Evolutionary conservation across 176 grass and related monocot species (phyloP).

Genomic region (sorghum (Sorghum bicolor)): DNA sequence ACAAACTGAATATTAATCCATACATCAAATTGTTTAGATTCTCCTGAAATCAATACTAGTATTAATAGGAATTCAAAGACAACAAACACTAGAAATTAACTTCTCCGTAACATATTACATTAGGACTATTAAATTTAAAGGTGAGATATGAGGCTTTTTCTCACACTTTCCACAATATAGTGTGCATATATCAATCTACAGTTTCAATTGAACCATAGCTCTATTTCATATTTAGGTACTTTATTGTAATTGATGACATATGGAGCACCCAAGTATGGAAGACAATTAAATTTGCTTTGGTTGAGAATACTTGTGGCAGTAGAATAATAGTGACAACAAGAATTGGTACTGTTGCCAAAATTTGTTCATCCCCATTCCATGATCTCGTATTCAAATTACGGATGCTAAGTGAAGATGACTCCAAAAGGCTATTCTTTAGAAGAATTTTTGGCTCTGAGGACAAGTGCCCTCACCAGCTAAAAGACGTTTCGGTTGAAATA

Average conservation of each 20-base stretch:
- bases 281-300: slow-evolving; percentile 27
- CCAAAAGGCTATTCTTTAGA: slow-evolving; percentile 42
- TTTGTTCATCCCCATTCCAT: slow-evolving; percentile 27
- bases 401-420: slow-evolving; percentile 29
- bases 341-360: slow-evolving; percentile 35
- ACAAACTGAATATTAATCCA: not conserved
- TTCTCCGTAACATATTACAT: not conserved
- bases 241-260: slow-evolving; percentile 47
- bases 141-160: not conserved
- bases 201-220: not conserved
- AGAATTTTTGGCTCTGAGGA: slow-evolving; percentile 39
- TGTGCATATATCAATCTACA: not conserved
- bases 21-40: not conserved
- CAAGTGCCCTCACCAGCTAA: slow-evolving; percentile 35
- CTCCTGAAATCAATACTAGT: not conserved
- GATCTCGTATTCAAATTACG: slow-evolving; percentile 39
- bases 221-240: slow-evolving; percentile 28
- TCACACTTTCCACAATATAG: not conserved
- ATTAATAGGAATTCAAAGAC: not conserved
- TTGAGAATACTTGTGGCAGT: slow-evolving; percentile 42
- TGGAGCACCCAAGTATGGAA: slow-evolving; percentile 42
- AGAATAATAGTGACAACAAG: slow-evolving; percentile 48
- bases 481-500: slow-evolving; percentile 36
- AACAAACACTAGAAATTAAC: not conserved
- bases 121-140: not conserved